Evolutionary conservation across 441 rosid genomes (phyloP), one percentile per base, ranked within the genome.

Genomic region (Hura crepitans): DNA sequence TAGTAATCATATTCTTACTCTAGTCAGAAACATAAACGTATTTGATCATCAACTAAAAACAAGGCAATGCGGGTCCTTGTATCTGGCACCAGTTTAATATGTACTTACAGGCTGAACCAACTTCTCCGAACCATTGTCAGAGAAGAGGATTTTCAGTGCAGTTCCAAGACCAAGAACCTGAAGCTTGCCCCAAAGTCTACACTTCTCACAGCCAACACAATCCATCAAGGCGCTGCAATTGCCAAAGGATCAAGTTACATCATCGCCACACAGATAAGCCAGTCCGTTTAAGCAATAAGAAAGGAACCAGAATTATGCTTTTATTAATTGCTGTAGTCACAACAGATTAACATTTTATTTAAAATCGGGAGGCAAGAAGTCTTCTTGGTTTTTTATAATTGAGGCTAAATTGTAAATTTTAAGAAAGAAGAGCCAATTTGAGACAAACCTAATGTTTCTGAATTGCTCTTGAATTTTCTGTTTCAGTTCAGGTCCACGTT

Each of bases 191-290:
- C 97, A 92, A 55, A 92, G 84, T 65, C 94, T 84, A 66, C 96
- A 88, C 79, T 90, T 92, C 86, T 92, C 97, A 77, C 97, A 92
- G 27, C 96, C 94, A 10, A 92, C 85, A 70, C 97, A 92, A 78
- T 92, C 94, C 97, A 92, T 92, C 55, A 78, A 20, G 51, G 81
- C 78, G 72, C 81, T 78, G 76, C 69, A 78, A 71, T 49, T 23
- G 54, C 67, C 61, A 69, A 50, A 3, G 14, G 12, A 53, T 25
- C 11, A 8, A 23, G 43, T 61, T 28, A 46, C 6, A 63, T 8
- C 25, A 53, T 31, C n/a, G 22, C 62, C 61, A 49, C 6, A 25
- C 22, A 43, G 5, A 35, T 0, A 69, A 22, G 28, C 37, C 25
- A 58, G 62, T 6, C 15, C 12, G 22, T 8, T n/a, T 6, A 23